Evolutionary conservation across 2,329 filamentous ascomycete species (phyloP).

Genomic region (Ramularia collo-cygni): DNA sequence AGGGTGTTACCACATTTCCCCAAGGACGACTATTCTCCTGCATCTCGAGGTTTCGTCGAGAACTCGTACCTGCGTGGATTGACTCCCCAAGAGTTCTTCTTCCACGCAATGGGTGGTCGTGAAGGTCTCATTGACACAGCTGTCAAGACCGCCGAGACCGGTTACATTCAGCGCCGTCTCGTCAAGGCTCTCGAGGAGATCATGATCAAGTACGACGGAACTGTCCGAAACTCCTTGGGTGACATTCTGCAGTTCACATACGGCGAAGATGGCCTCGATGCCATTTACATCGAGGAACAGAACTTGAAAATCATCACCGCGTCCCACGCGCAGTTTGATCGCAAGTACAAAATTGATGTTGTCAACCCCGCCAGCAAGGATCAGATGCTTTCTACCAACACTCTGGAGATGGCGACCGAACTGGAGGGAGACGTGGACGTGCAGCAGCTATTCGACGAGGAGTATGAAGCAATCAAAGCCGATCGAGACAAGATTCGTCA

Average conservation of each 20-base stretch:
- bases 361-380: slow-evolving; percentile 55
- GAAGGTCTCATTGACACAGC: slow-evolving; percentile 99
- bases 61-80: slow-evolving; percentile 96
- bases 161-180: slow-evolving; percentile 96
- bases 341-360: slow-evolving; percentile 78
- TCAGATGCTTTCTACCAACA: slow-evolving; percentile 57
- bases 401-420: slow-evolving; percentile 79
- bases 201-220: slow-evolving; percentile 95
- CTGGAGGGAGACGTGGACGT: slow-evolving; percentile 81
- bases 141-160: slow-evolving; percentile 98
- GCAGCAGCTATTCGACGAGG: slow-evolving; percentile 78
- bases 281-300: slow-evolving; percentile 88
- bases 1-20: slow-evolving; percentile 95
- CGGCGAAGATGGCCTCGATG: slow-evolving; percentile 93
- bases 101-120: slow-evolving; percentile 99
- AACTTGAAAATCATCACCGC: slow-evolving; percentile 78
- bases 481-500: slow-evolving; percentile 74
- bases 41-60: slow-evolving; percentile 95
- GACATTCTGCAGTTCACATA: slow-evolving; percentile 97
- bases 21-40: slow-evolving; percentile 97
- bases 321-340: slow-evolving; percentile 69
- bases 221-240: slow-evolving; percentile 90
- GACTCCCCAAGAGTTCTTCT: slow-evolving; percentile 96
- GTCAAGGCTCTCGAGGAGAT: slow-evolving; percentile 98
- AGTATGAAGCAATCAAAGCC: slow-evolving; percentile 71